These are phyloP conservation scores for Colletotrichum higginsianum DNA, from an alignment of 2,329 filamentous ascomycete genomes.

Conservation along the genomic window DNA sequence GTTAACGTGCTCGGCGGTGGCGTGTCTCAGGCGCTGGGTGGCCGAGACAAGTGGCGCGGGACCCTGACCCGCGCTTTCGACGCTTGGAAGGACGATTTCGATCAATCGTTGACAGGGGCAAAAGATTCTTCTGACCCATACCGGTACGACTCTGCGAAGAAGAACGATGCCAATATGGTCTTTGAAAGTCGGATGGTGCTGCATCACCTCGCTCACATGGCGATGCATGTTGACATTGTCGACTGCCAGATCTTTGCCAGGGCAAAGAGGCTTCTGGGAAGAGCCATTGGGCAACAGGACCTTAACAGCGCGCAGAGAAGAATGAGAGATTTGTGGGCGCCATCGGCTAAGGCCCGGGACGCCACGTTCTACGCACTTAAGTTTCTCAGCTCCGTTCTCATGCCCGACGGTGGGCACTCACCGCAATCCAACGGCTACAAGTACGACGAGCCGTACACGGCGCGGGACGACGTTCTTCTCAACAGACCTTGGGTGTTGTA, in stretches of 20 bases:
- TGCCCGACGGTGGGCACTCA: slow-evolving; percentile 65
- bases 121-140: slow-evolving; percentile 68
- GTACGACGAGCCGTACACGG: slow-evolving; percentile 76
- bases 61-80: slow-evolving; percentile 91
- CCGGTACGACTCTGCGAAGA: slow-evolving; percentile 68
- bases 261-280: slow-evolving; percentile 86
- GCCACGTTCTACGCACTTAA: slow-evolving; percentile 93
- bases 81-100: slow-evolving; percentile 93
- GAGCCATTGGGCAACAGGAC: slow-evolving; percentile 87
- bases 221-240: slow-evolving; percentile 97
- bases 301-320: slow-evolving; percentile 83
- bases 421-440: slow-evolving; percentile 53
- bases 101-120: slow-evolving; percentile 80
- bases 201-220: slow-evolving; percentile 96
- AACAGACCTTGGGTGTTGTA: slow-evolving; percentile 97
- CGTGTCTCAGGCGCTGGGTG: slow-evolving; percentile 84
- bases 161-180: slow-evolving; percentile 75
- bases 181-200: slow-evolving; percentile 92
- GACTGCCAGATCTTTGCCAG: slow-evolving; percentile 97
- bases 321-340: slow-evolving; percentile 92
- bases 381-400: slow-evolving; percentile 87
- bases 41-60: slow-evolving; percentile 90
- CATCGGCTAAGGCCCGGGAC: slow-evolving; percentile 88
- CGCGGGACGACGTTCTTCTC: slow-evolving; percentile 88
- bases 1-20: slow-evolving; percentile 84